These are phyloP conservation scores for Pythium biforme DNA, from an alignment of 352 stramenopile species.

Conservation along the genomic window DNA sequence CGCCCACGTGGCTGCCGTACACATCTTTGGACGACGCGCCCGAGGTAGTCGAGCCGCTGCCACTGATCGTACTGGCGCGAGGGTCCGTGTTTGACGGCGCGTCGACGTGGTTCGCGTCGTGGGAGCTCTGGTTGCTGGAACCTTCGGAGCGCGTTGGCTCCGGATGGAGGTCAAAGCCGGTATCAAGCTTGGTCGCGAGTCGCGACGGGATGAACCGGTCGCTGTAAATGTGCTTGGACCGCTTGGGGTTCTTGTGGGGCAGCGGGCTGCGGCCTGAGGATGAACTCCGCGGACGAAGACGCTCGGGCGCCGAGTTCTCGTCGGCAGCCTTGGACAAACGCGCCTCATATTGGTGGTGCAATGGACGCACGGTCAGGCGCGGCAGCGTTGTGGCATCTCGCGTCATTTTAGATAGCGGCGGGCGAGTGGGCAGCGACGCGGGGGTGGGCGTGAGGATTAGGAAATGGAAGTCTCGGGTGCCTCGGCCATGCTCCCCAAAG, in stretches of 20 bases:
- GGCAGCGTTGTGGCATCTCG: conserved; percentile 14
- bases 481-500: conserved; percentile 17
- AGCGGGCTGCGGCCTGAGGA: conserved; percentile 29
- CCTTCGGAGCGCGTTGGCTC: conserved; percentile 31
- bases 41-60: conserved; percentile 1
- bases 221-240: conserved; percentile 85
- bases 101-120: conserved; percentile 15
- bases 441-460: conserved; percentile 10
- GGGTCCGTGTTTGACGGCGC: conserved; percentile 8
- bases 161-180: conserved; percentile 57
- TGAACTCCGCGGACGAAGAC: conserved; percentile 12
- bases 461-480: neutral
- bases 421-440: neutral
- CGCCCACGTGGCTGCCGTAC: conserved; percentile 17
- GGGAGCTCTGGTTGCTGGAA: conserved; percentile 23
- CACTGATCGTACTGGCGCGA: conserved; percentile 22
- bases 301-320: conserved; percentile 23
- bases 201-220: conserved; percentile 86
- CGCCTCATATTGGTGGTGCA: conserved; percentile 58
- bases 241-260: conserved; percentile 51
- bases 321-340: conserved; percentile 17
- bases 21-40: neutral
- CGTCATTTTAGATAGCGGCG: conserved; percentile 24
- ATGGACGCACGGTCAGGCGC: conserved; percentile 27
- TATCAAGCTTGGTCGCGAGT: conserved; percentile 70